Evolutionary conservation across 1,284 basidiomycete genomes (phyloP).

Genomic region (Gomphus bonarii): DNA sequence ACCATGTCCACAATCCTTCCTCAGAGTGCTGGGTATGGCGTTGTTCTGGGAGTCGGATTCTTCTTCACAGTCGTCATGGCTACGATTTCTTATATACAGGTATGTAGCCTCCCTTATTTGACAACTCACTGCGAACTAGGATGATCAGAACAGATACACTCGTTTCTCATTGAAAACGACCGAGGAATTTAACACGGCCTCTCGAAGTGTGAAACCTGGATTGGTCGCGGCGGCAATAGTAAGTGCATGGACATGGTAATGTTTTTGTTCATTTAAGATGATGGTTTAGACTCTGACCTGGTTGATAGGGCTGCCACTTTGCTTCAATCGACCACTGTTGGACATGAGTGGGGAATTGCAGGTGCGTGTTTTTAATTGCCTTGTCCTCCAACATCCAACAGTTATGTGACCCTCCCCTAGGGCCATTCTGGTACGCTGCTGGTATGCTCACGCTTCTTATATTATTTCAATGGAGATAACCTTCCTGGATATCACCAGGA

Average conservation of each 20-base stretch:
- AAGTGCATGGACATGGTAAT: conserved; percentile 23
- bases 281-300: not conserved
- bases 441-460: not conserved
- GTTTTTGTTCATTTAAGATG: not conserved
- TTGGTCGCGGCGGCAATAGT: conserved; percentile 46
- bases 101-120: not conserved
- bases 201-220: conserved; percentile 36
- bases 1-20: conserved; percentile 5
- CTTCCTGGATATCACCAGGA: conserved; percentile 7
- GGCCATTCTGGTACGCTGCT: conserved; percentile 17
- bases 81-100: conserved; percentile 16
- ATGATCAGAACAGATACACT: conserved; percentile 11
- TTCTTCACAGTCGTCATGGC: conserved; percentile 21
- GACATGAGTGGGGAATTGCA: conserved; percentile 26
- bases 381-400: not conserved
- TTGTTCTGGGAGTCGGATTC: conserved; percentile 21
- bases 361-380: conserved; percentile 12
- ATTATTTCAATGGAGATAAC: not conserved
- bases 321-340: conserved; percentile 25
- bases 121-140: not conserved
- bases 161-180: conserved; percentile 20
- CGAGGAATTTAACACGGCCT: conserved; percentile 38
- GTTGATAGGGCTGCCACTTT: not conserved
- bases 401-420: not conserved
- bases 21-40: conserved; percentile 18